phyloP scores from a whole-genome alignment of 2,329 filamentous ascomycete species.

The Penicillium brevicompactum region DNA sequence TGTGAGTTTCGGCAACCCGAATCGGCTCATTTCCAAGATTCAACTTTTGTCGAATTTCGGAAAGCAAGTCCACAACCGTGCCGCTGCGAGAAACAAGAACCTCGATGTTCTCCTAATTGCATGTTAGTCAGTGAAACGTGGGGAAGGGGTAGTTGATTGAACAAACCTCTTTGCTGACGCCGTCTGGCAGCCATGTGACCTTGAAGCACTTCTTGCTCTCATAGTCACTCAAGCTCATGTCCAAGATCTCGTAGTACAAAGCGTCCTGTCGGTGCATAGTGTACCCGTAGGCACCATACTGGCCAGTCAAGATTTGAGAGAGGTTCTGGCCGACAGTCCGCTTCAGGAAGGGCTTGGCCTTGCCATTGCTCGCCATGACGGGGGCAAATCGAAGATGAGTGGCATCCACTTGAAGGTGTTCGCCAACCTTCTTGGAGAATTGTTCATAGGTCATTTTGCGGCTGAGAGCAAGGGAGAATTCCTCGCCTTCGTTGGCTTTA shows the following conservation, averaged over 20 bases:
- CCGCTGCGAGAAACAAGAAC: slow-evolving; percentile 87
- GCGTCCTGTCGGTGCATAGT: slow-evolving; percentile 71
- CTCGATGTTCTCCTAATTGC: slow-evolving; percentile 69
- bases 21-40: slow-evolving; percentile 75
- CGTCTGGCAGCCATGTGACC: slow-evolving; percentile 82
- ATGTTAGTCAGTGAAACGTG: slow-evolving; percentile 17
- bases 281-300: slow-evolving; percentile 71
- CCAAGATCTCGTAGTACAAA: slow-evolving; percentile 88
- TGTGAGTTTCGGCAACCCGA: slow-evolving; percentile 79
- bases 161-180: slow-evolving; percentile 83
- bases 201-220: slow-evolving; percentile 90
- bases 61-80: slow-evolving; percentile 74
- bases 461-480: slow-evolving; percentile 78
- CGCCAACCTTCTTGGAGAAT: slow-evolving; percentile 78
- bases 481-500: slow-evolving; percentile 56
- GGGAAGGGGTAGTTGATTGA: not conserved
- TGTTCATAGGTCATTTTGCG: slow-evolving; percentile 89
- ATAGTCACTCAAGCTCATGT: slow-evolving; percentile 89
- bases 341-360: slow-evolving; percentile 77
- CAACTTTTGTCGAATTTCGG: slow-evolving; percentile 76
- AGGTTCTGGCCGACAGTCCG: slow-evolving; percentile 72
- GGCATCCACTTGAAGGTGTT: slow-evolving; percentile 72
- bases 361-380: slow-evolving; percentile 73
- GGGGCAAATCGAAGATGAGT: slow-evolving; percentile 93
- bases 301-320: slow-evolving; percentile 73